These are phyloP conservation scores for Bullera alba DNA, from an alignment of 768 basidiomycete genomes.

Conservation along the genomic window DNA sequence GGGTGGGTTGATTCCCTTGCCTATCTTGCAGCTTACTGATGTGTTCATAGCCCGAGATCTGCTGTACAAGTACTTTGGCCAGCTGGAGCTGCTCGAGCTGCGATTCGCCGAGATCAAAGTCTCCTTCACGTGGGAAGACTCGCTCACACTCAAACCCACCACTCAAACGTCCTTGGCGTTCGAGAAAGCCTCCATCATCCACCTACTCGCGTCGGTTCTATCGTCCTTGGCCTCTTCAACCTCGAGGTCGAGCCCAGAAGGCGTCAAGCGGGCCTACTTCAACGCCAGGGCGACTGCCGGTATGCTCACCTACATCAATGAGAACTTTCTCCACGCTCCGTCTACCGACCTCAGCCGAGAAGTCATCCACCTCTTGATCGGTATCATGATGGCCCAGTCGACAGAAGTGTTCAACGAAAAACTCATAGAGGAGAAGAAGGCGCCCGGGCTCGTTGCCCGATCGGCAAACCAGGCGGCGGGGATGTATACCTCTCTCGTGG, in stretches of 20 bases:
- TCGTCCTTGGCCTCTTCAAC: constrained; percentile 68
- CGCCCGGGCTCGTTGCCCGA: constrained; percentile 62
- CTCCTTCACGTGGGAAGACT: constrained; percentile 87
- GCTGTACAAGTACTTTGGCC: constrained; percentile 98
- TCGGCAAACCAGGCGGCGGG: constrained; percentile 72
- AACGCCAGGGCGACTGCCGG: constrained; percentile 85
- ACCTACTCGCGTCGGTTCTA: constrained; percentile 90
- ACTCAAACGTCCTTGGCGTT: constrained; percentile 94
- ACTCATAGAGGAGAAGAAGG: constrained; percentile 85
- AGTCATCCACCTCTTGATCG: constrained; percentile 84
- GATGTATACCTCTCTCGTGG: constrained; percentile 73
- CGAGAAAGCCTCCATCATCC: constrained; percentile 95
- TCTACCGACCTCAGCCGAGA: constrained; percentile 90
- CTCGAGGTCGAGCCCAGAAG: constrained; percentile 75
- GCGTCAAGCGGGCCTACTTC: constrained; percentile 85
- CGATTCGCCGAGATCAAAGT: constrained; percentile 95
- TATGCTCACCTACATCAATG: constrained; percentile 98
- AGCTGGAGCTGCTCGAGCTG: constrained; percentile 91
- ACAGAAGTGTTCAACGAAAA: constrained; percentile 96
- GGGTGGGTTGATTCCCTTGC: constrained; percentile 51
- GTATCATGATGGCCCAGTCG: constrained; percentile 84
- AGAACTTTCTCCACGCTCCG: constrained; percentile 97
- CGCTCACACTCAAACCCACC: constrained; percentile 87
- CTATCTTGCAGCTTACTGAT: not conserved
- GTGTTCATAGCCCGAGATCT: constrained; percentile 66